Base-by-base conservation (phyloP, 225 moss, liverwort and hornwort species). In the Pseudisothecium myosuroides region DNA sequence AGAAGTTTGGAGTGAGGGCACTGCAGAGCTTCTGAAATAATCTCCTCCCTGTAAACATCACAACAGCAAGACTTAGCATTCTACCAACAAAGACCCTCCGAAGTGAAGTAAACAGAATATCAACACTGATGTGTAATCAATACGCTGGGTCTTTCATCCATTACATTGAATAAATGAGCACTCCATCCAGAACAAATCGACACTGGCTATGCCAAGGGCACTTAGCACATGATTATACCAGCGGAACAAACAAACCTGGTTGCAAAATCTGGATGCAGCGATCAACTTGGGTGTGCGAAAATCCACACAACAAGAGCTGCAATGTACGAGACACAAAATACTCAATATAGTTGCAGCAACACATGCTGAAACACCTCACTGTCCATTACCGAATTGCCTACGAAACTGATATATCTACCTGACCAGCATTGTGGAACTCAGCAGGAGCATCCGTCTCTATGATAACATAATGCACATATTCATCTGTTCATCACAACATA, bases 251-350 rank as follows among this genome's bases (percentile, higher is more conserved):
- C 75, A 63, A 75, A 88, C 75, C 83, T 75, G 54, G 41, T 83
- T 63, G 83, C 74, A 75, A 75, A 88, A 74, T 55, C 94, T 96
- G 45, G 94, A 96, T 83, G 95, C 96, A 91, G 94, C 93, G 49
- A 96, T 90, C 80, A 96, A 83, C 89, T 96, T 97, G n/a, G 94
- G 92, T 19, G 94, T 96, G 82, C 94, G 97, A 52, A 96, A 87
- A 85, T 96, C 91, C 47, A 94, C 91, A 80, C 96, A 98, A 83
- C 19, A 77, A 94, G 89, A 88, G 87, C 93, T 87, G 95, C 86
- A 90, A 68, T 26, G 72, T 28, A 87, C 41, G 32, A 85, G 29
- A 84, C 59, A 39, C 24, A 86, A 50, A 52, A 71, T 41, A 52
- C 41, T 90, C 37, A 86, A 62, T 75, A 81, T 34, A 58, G 22